These are phyloP conservation scores for Fusarium humuli DNA, from an alignment of 2,329 filamentous ascomycete species.

Conservation along the genomic window DNA sequence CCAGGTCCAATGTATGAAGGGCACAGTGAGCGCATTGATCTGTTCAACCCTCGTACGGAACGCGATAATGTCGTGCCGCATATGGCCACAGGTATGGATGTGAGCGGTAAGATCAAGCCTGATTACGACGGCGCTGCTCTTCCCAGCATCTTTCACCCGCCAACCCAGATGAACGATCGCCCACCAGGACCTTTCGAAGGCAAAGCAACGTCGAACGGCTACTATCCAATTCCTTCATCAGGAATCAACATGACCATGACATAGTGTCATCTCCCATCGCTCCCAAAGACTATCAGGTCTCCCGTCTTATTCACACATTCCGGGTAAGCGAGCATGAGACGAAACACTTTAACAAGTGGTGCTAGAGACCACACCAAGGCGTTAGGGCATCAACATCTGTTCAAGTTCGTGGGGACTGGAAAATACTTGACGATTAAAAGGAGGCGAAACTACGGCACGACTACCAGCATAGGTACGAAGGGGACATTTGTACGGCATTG, in stretches of 20 bases:
- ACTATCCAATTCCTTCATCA: constrained; percentile 65
- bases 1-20: constrained; percentile 63
- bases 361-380: constrained; percentile 21
- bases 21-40: constrained; percentile 61
- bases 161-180: constrained; percentile 51
- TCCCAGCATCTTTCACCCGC: constrained; percentile 61
- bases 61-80: constrained; percentile 52
- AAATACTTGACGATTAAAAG: constrained; percentile 6
- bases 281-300: not conserved
- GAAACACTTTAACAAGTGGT: not conserved
- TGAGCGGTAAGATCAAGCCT: constrained; percentile 60
- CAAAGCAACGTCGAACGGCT: constrained; percentile 63
- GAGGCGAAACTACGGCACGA: not conserved
- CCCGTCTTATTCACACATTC: not conserved
- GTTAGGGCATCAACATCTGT: constrained; percentile 11
- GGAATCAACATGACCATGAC: constrained; percentile 59
- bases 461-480: constrained; percentile 3
- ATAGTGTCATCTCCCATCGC: constrained; percentile 11
- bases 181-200: constrained; percentile 64
- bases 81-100: constrained; percentile 47
- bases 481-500: constrained; percentile 19
- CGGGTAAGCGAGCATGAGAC: not conserved
- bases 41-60: constrained; percentile 58
- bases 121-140: constrained; percentile 60
- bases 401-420: not conserved